Percentiles rank a stretch among this genome's conserved stretches.
Evolutionary conservation across 495 filamentous ascomycete species (phyloP).

Genomic region (Xylaria cubensis): DNA sequence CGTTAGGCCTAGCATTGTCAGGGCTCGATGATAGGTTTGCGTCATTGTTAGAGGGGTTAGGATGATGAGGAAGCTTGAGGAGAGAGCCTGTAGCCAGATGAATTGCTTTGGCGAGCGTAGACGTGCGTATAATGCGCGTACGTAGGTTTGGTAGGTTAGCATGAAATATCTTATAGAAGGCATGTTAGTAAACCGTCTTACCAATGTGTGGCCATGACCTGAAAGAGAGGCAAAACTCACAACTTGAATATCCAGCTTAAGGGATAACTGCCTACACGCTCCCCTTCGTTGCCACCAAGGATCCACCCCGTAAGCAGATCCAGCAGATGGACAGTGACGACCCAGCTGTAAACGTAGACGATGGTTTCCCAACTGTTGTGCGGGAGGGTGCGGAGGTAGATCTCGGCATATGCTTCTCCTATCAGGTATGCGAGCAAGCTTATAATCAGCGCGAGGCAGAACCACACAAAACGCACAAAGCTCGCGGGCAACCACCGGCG

Average conservation of each 20-base stretch:
- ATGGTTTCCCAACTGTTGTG: conserved; percentile 68
- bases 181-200: conserved; percentile 36
- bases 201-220: too few species aligned
- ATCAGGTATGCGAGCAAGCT: conserved; percentile 66
- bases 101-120: conserved; percentile 66
- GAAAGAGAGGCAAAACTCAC: conserved; percentile 39
- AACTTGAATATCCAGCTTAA: conserved; percentile 70
- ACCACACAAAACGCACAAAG: conserved; percentile 72
- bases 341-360: conserved; percentile 71
- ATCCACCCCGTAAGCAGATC: conserved; percentile 68
- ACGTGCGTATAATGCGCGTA: conserved; percentile 70
- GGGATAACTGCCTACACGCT: conserved; percentile 67
- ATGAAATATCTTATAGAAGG: conserved; percentile 60
- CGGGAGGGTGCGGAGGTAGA: conserved; percentile 68
- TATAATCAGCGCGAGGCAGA: conserved; percentile 65
- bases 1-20: conserved; percentile 56
- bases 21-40: conserved; percentile 56
- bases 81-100: conserved; percentile 63
- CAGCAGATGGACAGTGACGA: conserved; percentile 65
- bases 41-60: conserved; percentile 67
- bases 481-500: conserved; percentile 63
- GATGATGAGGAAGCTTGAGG: conserved; percentile 63
- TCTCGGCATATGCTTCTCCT: conserved; percentile 70
- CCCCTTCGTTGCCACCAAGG: conserved; percentile 62
- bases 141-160: conserved; percentile 72